A percentile compares a stretch with the other conserved stretches of the same genome.
Evolutionary conservation across 805 yeast genomes (phyloP).

Genomic region (Deakozyma indianensis): DNA sequence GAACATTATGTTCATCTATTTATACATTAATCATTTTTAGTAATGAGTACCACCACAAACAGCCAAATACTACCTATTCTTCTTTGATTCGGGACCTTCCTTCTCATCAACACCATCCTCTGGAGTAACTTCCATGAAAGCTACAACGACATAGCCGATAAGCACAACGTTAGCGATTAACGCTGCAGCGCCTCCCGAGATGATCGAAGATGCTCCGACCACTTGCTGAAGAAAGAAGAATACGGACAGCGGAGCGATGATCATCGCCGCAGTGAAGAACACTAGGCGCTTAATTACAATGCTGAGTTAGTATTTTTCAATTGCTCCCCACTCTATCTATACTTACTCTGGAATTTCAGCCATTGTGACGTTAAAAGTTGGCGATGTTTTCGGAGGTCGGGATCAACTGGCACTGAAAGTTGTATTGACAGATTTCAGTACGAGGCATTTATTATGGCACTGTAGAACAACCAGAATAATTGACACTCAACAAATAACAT

Average conservation of each 20-base stretch:
- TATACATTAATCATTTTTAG: no score
- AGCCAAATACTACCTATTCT: background rate
- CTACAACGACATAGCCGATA: conserved; percentile 53
- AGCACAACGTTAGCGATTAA: conserved; percentile 54
- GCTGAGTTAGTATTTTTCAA: conserved; percentile 6
- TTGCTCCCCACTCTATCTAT: background rate
- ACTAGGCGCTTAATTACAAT: conserved; percentile 34
- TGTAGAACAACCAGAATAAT: no score
- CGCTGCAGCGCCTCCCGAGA: conserved; percentile 65
- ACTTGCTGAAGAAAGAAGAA: conserved; percentile 36
- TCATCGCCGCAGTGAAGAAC: conserved; percentile 59
- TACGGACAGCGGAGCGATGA: conserved; percentile 41
- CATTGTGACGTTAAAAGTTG: conserved; percentile 1
- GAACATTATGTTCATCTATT: no score
- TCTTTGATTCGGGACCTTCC: conserved; percentile 6
- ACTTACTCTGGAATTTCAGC: conserved; percentile 8
- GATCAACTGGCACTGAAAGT: no score
- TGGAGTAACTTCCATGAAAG: conserved; percentile 44
- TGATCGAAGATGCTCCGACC: conserved; percentile 25
- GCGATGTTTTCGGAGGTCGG: no score
- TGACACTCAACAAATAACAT: no score
- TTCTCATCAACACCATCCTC: conserved; percentile 8
- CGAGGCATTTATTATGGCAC: no score
- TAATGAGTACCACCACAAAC: no score
- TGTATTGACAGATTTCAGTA: no score